Base-by-base conservation (phyloP, 768 basidiomycete genomes). In the Tulasnella sp. region DNA sequence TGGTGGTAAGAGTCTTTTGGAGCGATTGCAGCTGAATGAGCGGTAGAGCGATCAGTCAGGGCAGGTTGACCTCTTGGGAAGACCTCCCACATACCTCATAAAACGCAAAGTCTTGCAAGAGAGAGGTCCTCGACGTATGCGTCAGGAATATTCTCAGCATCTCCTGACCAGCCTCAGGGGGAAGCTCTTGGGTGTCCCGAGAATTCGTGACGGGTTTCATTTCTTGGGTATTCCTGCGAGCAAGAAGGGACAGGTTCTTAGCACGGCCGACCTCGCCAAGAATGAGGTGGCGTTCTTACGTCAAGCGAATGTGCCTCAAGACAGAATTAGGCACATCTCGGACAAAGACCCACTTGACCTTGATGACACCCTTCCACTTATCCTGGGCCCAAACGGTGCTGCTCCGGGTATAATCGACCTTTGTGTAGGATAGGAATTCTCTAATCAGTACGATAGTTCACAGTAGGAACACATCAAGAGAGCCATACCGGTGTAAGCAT, bases 361-460 rank as follows among this genome's bases (percentile, higher is more conserved):
- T 97, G 87, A 99, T 98, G 74, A 99, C 95, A 32, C 98, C 98
- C 84, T 99, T 99, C 98, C 98, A 99, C 84, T 99, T 99, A 85
- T 99, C 96, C 44, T 96, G 96, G 0, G 96, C 96, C 98, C 98
- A 99, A 26, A 99, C 98, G 0, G 93, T 98, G 80, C 94, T 96
- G 83, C 94, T 95, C 78, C 92, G 89, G 6, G 93, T 92, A 84
- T 99, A 96, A 83, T 99, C 97, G 48, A 99, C 93, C 88, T 91
- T 78, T 67, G 29, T 18, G 23, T 13, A 11, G 15, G 39, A 71
- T 7, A 79, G 77, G 44, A 44, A 29, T 55, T 10, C 32, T 20
- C 51, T 77, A 20, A 74, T 61, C 77, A 44, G 42, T 69, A 10
- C 16, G 79, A 81, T 73, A 71, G 71, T 39, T 32, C 46, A 18